Conservation (phyloP, 2,329 filamentous ascomycete species). For the Biscogniauxia marginata region DNA sequence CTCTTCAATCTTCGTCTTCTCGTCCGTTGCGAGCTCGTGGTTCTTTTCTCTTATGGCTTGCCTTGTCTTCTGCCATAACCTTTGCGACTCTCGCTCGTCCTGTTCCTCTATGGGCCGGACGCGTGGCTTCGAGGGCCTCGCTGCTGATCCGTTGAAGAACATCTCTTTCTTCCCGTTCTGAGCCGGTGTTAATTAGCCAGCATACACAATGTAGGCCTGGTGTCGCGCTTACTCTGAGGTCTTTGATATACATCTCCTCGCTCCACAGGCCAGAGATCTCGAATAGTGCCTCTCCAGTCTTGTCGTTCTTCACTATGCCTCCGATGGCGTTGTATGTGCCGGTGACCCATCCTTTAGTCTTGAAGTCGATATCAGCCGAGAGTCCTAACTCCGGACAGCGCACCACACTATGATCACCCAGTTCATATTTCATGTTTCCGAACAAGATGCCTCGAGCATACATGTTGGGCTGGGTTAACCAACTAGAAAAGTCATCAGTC, state of each 20-base stretch:
- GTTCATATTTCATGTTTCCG: conserved; percentile 99
- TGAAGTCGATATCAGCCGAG: conserved; percentile 92
- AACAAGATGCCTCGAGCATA: conserved; percentile 96
- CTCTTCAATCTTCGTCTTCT: conserved; percentile 96
- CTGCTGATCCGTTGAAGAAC: conserved; percentile 81
- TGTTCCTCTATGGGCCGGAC: conserved; percentile 82
- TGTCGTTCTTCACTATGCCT: conserved; percentile 83
- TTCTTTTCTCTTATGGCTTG: conserved; percentile 81
- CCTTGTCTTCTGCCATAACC: conserved; percentile 78
- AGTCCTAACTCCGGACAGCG: conserved; percentile 86
- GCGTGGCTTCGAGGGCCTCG: conserved; percentile 72
- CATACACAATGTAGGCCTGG: too few species aligned
- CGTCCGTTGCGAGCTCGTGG: conserved; percentile 85
- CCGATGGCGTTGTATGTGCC: conserved; percentile 96
- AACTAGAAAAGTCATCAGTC: conserved; percentile 48
- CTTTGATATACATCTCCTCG: conserved; percentile 89
- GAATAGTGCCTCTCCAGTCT: conserved; percentile 81
- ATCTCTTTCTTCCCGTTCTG: conserved; percentile 87
- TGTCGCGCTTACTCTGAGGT: conserved; percentile 62
- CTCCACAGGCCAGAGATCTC: conserved; percentile 93
- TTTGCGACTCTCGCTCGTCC: conserved; percentile 85
- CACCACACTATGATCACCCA: conserved; percentile 93
- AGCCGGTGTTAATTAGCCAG: conserved; percentile 12
- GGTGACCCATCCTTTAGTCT: conserved; percentile 95
- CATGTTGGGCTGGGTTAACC: conserved; percentile 97